Evolutionary conservation across 1,139 yeast genomes (phyloP).

Genomic region (Martiniozyma asiatica): DNA sequence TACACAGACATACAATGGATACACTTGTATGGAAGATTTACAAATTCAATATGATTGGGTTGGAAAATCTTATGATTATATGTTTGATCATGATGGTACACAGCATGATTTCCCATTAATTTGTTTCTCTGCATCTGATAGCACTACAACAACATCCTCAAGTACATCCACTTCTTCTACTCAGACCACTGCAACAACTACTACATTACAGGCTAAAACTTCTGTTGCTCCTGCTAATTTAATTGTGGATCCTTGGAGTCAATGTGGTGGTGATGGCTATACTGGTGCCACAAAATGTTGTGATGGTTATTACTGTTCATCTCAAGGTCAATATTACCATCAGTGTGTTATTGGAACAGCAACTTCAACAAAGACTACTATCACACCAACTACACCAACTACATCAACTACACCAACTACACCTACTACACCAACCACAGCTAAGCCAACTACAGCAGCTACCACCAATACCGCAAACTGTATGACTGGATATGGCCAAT

Average conservation of each 20-base stretch:
- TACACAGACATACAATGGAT: conserved; percentile 4
- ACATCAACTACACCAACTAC: conserved; percentile 3
- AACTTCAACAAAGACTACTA: conserved; percentile 1
- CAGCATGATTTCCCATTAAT: conserved; percentile 17
- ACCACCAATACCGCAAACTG: too few relatives aligned
- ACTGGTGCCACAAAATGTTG: conserved; percentile 2
- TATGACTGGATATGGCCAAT: too few relatives aligned
- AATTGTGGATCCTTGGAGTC: neutral
- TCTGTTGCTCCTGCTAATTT: neutral
- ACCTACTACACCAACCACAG: conserved; percentile 2
- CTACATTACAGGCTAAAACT: conserved; percentile 1
- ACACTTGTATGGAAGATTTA: conserved; percentile 16
- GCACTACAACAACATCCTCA: conserved; percentile 2
- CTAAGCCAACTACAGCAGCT: too few relatives aligned
- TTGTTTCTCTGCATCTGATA: conserved; percentile 12
- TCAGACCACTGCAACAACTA: conserved; percentile 1
- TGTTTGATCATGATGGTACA: conserved; percentile 21
- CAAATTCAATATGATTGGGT: conserved; percentile 24
- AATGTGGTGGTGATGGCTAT: conserved; percentile 1
- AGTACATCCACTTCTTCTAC: conserved; percentile 3
- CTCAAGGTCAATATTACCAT: conserved; percentile 1
- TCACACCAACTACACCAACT: conserved; percentile 2
- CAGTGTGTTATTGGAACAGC: conserved; percentile 3
- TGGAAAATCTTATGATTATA: conserved; percentile 16
- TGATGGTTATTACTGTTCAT: conserved; percentile 1